These are phyloP conservation scores for Conidiobolus incongruus DNA, from an alignment of 371 early-diverging fungal genomes.

Conservation along the genomic window DNA sequence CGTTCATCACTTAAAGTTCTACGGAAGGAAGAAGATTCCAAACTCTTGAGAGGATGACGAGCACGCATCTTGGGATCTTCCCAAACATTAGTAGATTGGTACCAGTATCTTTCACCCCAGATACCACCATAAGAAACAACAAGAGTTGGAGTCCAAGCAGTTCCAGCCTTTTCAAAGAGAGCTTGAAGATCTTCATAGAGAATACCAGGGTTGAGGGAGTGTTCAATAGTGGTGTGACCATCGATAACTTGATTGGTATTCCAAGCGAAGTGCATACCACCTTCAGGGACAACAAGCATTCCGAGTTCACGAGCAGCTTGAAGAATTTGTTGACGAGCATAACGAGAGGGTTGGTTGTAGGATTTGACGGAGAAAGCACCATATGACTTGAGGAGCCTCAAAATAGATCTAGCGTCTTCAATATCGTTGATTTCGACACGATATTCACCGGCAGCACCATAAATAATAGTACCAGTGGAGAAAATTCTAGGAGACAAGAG, in stretches of 20 bases:
- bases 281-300: not conserved
- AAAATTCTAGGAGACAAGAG: not conserved
- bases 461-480: too few species aligned
- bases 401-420: not conserved
- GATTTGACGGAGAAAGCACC: not conserved
- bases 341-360: slow-evolving; percentile 1
- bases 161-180: not conserved
- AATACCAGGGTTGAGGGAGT: not conserved
- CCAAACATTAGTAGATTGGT: too few species aligned
- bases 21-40: not conserved
- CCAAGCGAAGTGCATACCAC: too few species aligned
- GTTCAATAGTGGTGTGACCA: slow-evolving; percentile 1
- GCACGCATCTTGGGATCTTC: too few species aligned
- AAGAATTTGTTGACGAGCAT: not conserved
- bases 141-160: not conserved
- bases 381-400: too few species aligned
- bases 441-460: not conserved
- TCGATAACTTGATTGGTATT: not conserved
- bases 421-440: not conserved
- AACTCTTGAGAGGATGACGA: not conserved
- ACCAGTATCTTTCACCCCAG: too few species aligned
- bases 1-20: not conserved
- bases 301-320: slow-evolving; percentile 1
- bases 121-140: not conserved
- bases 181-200: not conserved